These are phyloP conservation scores for Trametes coccinea DNA, from an alignment of 768 basidiomycete genomes.

Conservation along the genomic window DNA sequence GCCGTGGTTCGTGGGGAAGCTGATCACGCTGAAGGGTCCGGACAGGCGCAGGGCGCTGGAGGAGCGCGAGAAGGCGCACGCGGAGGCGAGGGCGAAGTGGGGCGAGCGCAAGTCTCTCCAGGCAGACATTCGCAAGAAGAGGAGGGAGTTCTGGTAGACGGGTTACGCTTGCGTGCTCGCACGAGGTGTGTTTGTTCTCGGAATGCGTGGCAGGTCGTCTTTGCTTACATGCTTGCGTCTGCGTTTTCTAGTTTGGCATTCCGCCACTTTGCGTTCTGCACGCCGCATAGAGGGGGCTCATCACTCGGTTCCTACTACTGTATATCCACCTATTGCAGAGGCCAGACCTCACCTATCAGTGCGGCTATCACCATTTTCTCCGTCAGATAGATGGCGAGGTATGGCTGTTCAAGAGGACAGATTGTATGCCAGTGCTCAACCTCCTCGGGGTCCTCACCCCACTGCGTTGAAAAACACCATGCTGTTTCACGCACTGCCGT, in stretches of 20 bases:
- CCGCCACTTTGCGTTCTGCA: background rate
- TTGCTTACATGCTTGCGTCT: too few species aligned
- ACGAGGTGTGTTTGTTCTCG: background rate
- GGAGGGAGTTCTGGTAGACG: slow-evolving; percentile 70
- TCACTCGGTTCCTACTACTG: background rate
- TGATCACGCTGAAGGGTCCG: slow-evolving; percentile 61
- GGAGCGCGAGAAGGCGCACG: slow-evolving; percentile 49
- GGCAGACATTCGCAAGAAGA: slow-evolving; percentile 64
- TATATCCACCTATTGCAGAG: background rate
- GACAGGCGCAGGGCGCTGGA: slow-evolving; percentile 45
- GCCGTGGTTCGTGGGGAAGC: slow-evolving; percentile 59
- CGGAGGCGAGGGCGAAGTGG: slow-evolving; percentile 56
- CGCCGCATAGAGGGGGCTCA: background rate
- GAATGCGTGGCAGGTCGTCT: background rate
- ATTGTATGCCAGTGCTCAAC: too few species aligned
- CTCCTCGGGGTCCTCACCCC: too few species aligned
- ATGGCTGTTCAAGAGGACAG: too few species aligned
- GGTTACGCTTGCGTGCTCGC: background rate
- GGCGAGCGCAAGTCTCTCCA: slow-evolving; percentile 66
- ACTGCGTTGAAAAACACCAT: too few species aligned
- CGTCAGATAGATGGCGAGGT: too few species aligned
- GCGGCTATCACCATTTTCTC: background rate
- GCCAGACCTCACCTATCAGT: background rate
- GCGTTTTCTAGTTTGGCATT: background rate
- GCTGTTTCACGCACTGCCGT: too few species aligned